Conservation (phyloP, 75 land plant genomes). For the Gnetum montanum region DNA sequence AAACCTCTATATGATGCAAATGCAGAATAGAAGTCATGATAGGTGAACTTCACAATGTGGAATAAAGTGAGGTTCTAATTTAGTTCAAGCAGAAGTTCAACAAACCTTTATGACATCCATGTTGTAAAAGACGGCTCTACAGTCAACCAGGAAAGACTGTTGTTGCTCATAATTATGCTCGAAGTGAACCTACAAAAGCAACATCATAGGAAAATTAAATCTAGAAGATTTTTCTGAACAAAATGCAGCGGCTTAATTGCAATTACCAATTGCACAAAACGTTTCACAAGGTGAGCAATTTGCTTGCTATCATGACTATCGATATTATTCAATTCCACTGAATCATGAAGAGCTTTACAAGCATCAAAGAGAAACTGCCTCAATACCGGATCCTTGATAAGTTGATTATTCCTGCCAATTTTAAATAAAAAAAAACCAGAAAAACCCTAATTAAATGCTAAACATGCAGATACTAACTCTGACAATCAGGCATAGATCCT, state of each 20-base stretch:
- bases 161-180: slow-evolving; percentile 50
- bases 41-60: too few species aligned
- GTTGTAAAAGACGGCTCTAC: slow-evolving; percentile 56
- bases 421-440: too few species aligned
- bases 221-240: neutral
- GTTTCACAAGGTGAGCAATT: slow-evolving; percentile 33
- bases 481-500: too few species aligned
- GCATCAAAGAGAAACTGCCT: slow-evolving; percentile 56
- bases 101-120: slow-evolving; percentile 50
- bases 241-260: neutral
- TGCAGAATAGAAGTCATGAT: too few species aligned
- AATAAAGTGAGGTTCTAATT: too few species aligned
- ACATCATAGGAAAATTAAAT: neutral
- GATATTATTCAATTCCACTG: slow-evolving; percentile 33
- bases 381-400: slow-evolving; percentile 47
- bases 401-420: slow-evolving; percentile 15
- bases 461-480: too few species aligned
- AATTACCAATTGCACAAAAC: slow-evolving; percentile 55
- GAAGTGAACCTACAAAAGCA: slow-evolving; percentile 49
- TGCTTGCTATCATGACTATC: slow-evolving; percentile 58
- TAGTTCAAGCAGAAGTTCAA: too few species aligned
- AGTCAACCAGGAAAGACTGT: slow-evolving; percentile 58
- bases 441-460: too few species aligned
- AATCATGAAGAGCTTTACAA: slow-evolving; percentile 51
- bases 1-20: too few species aligned